Evolutionary conservation across 441 rosid genomes (phyloP).

Genomic region (Cnidoscolus chayamansa): DNA sequence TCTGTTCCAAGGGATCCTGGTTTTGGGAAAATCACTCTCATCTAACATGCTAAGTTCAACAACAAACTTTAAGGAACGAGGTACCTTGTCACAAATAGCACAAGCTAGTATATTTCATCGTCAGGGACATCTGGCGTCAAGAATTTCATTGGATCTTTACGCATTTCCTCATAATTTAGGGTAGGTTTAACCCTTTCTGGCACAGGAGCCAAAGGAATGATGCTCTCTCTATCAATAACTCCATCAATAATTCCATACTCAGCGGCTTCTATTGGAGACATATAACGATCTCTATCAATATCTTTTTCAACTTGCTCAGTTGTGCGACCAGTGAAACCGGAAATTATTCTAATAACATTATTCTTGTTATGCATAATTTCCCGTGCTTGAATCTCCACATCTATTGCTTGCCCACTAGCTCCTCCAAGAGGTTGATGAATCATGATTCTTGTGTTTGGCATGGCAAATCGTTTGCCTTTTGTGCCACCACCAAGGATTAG

Average conservation of each 20-base stretch:
- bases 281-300: constrained; percentile 77
- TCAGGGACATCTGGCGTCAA: constrained; percentile 84
- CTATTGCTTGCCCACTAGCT: constrained; percentile 75
- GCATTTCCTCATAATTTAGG: constrained; percentile 50
- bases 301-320: constrained; percentile 68
- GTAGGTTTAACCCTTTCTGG: constrained; percentile 70
- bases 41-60: not conserved
- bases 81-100: constrained; percentile 31
- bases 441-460: constrained; percentile 96
- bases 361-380: constrained; percentile 87
- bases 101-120: constrained; percentile 65
- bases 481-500: constrained; percentile 86
- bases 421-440: constrained; percentile 94
- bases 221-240: constrained; percentile 79
- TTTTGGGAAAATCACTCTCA: not conserved
- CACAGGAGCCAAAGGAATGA: constrained; percentile 71
- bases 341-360: constrained; percentile 55
- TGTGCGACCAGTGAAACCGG: constrained; percentile 63
- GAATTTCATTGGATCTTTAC: constrained; percentile 72
- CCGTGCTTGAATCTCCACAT: constrained; percentile 78
- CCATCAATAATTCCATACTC: constrained; percentile 95
- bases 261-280: constrained; percentile 90
- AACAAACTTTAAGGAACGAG: not conserved
- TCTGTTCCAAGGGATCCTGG: not conserved
- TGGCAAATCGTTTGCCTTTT: constrained; percentile 88